Evolutionary conservation across 495 filamentous ascomycete genomes (phyloP), one percentile per base, ranked within the genome.

Genomic region (Elaphomyces granulatus): DNA sequence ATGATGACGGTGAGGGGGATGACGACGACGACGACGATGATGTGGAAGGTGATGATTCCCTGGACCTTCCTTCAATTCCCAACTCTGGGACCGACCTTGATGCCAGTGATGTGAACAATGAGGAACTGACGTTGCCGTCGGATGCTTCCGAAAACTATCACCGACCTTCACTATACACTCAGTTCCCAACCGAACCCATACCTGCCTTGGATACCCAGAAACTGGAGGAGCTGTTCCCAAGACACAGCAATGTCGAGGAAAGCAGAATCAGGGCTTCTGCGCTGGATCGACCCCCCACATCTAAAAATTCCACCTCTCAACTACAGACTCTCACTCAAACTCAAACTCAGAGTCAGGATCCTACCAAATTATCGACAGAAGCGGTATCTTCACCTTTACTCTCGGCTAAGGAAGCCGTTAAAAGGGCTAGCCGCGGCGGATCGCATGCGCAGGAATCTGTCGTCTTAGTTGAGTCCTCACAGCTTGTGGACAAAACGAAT

Each of bases 391-490:
- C 64, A 15, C 62, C 62, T 4, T 32, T 51, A 4, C 44, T 45
- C 10, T 49, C 44, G 20, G 44, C 41, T 16, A 49, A 50, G 14
- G 39, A 43, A 33, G 42, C 23, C 10, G 28, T 23, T 4, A 46
- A 38, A 1, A 32, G 45, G 10, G 41, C 36, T 10, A 34, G 52
- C 2, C 33, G 37, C 14, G 15, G 3, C 1, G 12, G 15, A 26
- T 19, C 41, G 2, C 23, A 14, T 4, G 17, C n/a, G 9, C 53
- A 42, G 16, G 55, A 55, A 9, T 50, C 56, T 3, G 47, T 61
- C 20, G 55, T 68, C 10, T 58, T 66, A 43, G 63, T 68, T 10
- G 62, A 65, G 38, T 68, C 64, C 3, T 68, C 64, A 1, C 64
- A 68, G 37, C 53, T 58, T 4, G 55, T 53, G 4, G 62, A 63